Evolutionary conservation across 345 rosid species (phyloP).

Genomic region (Rhodamnia rubescens): DNA sequence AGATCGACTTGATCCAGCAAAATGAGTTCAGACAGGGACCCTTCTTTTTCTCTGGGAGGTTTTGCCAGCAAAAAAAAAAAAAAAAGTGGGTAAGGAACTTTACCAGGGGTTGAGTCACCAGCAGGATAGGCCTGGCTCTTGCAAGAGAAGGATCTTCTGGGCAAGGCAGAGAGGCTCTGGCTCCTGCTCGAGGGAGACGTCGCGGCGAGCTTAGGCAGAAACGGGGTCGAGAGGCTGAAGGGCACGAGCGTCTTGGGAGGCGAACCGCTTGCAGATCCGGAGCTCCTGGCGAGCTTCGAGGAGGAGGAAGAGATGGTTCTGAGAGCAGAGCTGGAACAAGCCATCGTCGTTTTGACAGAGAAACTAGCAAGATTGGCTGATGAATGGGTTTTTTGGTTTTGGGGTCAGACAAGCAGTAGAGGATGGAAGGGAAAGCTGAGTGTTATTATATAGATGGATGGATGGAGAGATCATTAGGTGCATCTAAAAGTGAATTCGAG

Average conservation of each 20-base stretch:
- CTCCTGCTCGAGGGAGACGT: background rate
- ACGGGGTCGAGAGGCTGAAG: constrained; percentile 5
- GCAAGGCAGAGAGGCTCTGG: background rate
- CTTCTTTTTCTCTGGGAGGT: background rate
- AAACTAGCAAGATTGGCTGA: background rate
- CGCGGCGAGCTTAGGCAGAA: background rate
- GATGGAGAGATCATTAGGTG: background rate
- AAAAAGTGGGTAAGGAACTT: background rate
- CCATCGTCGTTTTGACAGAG: constrained; percentile 8
- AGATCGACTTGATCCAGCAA: background rate
- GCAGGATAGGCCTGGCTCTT: constrained; percentile 24
- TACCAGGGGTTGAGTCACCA: constrained; percentile 22
- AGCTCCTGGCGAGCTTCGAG: background rate
- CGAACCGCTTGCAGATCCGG: constrained; percentile 7
- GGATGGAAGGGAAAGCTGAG: background rate
- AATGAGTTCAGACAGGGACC: background rate
- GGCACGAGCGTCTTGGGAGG: background rate
- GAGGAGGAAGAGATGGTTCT: constrained; percentile 14
- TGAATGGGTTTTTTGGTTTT: background rate
- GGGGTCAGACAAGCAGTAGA: background rate
- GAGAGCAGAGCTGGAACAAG: constrained; percentile 15
- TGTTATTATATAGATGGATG: background rate
- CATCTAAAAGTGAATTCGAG: background rate
- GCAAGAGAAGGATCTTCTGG: constrained; percentile 33
- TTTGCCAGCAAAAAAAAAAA: background rate